Conservation (phyloP, 139 green algal genomes). For the Ostreobium quekettii region DNA sequence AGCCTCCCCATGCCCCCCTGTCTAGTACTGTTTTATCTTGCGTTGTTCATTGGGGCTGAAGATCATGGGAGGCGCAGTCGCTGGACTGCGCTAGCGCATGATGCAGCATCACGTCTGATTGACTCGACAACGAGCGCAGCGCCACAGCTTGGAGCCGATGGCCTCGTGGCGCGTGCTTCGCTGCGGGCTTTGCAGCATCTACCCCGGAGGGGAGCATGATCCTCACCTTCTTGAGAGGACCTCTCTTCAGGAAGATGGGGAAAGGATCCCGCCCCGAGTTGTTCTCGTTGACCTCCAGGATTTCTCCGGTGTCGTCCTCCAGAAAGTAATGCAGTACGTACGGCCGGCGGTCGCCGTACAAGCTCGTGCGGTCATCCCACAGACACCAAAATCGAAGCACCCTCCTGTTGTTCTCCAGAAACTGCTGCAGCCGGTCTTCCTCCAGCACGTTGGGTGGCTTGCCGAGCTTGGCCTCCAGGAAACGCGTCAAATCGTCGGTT, state of each 20-base stretch:
- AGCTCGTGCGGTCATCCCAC: slow-evolving; percentile 69
- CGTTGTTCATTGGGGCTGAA: too few species aligned
- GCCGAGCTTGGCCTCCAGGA: slow-evolving; percentile 67
- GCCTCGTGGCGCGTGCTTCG: too few species aligned
- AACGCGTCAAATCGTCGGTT: slow-evolving; percentile 54
- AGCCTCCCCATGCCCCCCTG: too few species aligned
- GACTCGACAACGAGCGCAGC: too few species aligned
- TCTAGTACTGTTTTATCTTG: too few species aligned
- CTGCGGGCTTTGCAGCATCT: too few species aligned
- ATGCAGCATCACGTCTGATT: too few species aligned
- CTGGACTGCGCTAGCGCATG: too few species aligned
- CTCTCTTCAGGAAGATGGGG: slow-evolving; percentile 73
- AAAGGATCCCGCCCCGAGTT: slow-evolving; percentile 79
- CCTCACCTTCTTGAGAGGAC: slow-evolving; percentile 56
- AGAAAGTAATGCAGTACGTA: slow-evolving; percentile 90
- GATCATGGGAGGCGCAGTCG: too few species aligned
- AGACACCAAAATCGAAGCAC: slow-evolving; percentile 67
- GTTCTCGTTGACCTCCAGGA: slow-evolving; percentile 74
- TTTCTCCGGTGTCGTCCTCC: slow-evolving; percentile 85
- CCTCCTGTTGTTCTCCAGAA: slow-evolving; percentile 49
- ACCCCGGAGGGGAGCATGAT: not conserved
- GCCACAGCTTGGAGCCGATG: too few species aligned
- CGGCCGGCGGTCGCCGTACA: slow-evolving; percentile 74
- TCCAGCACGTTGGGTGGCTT: slow-evolving; percentile 59
- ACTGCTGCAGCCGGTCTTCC: slow-evolving; percentile 59